phyloP scores from a whole-genome alignment of 768 basidiomycete genomes.

The Lepiota brunneoincarnata region DNA sequence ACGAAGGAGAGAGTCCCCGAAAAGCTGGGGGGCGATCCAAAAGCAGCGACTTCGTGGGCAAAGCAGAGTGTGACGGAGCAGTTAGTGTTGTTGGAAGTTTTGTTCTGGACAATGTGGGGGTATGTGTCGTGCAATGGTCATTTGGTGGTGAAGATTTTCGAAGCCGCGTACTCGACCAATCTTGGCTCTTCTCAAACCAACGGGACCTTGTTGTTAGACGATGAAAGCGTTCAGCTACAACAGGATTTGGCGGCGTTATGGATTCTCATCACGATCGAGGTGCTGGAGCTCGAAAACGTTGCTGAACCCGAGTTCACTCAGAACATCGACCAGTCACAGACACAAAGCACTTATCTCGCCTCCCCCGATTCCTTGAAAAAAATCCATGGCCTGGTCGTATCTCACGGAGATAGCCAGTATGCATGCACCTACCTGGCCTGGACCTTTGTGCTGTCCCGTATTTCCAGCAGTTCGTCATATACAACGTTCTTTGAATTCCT shows the following conservation, averaged over 20 bases:
- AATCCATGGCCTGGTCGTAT: slow-evolving; percentile 66
- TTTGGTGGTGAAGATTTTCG: slow-evolving; percentile 60
- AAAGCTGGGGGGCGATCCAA: slow-evolving; percentile 46
- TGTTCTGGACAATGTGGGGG: slow-evolving; percentile 89
- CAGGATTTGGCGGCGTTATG: slow-evolving; percentile 72
- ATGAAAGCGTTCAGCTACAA: slow-evolving; percentile 62
- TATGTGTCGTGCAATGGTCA: slow-evolving; percentile 64
- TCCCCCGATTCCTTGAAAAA: slow-evolving; percentile 60
- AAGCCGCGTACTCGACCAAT: slow-evolving; percentile 59
- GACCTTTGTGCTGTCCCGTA: slow-evolving; percentile 78
- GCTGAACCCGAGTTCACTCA: slow-evolving; percentile 51
- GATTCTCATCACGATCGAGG: slow-evolving; percentile 77
- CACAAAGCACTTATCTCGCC: slow-evolving; percentile 53
- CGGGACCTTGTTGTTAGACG: slow-evolving; percentile 65
- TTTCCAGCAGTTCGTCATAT: slow-evolving; percentile 40
- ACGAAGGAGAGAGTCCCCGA: slow-evolving; percentile 47
- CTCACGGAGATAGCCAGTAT: slow-evolving; percentile 60
- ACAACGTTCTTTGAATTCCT: slow-evolving; percentile 50
- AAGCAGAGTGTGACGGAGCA: slow-evolving; percentile 80
- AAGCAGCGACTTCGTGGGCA: slow-evolving; percentile 60
- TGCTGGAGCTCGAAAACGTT: slow-evolving; percentile 74
- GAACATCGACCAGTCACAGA: slow-evolving; percentile 45
- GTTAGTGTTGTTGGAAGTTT: slow-evolving; percentile 74
- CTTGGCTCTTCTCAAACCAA: slow-evolving; percentile 67
- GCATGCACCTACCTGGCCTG: slow-evolving; percentile 76